Conservation (phyloP, 208 protist genomes). For the Endotrypanum monterogeii region DNA sequence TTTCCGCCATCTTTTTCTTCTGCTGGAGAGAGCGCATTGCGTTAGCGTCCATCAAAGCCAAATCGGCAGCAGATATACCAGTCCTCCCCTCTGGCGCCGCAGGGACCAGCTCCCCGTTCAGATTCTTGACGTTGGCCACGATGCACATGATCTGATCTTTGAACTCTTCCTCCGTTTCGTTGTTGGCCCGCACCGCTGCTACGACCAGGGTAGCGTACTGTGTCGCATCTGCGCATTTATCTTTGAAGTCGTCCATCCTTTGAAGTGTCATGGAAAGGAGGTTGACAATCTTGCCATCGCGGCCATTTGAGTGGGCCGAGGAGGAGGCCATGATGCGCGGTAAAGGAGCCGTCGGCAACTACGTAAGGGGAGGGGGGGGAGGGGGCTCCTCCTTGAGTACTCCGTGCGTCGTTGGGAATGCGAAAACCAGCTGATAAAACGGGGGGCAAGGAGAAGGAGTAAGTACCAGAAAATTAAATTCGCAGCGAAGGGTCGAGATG, state of each 20-base stretch:
- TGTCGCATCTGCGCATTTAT: slow-evolving; percentile 23
- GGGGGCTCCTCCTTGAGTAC: not conserved
- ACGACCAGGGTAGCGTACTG: slow-evolving; percentile 56
- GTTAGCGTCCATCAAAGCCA: slow-evolving; percentile 73
- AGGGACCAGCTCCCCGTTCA: slow-evolving; percentile 63
- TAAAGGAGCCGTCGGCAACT: not conserved
- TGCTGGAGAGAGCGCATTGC: slow-evolving; percentile 75
- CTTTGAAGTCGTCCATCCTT: slow-evolving; percentile 64
- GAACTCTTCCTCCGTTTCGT: slow-evolving; percentile 60
- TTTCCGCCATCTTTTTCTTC: slow-evolving; percentile 40
- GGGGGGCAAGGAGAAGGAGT: not conserved
- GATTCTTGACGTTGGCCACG: slow-evolving; percentile 68
- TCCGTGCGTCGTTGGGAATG: not conserved
- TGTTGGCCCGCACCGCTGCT: slow-evolving; percentile 33
- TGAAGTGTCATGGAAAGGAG: slow-evolving; percentile 47
- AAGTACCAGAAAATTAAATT: not conserved
- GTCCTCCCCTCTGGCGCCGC: not conserved
- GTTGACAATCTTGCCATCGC: slow-evolving; percentile 33
- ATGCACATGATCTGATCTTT: slow-evolving; percentile 73
- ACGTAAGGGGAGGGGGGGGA: not conserved
- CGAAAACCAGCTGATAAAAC: not conserved
- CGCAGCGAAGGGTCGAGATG: not conserved
- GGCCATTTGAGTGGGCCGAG: not conserved
- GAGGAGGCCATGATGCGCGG: slow-evolving; percentile 5
- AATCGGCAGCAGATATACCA: slow-evolving; percentile 34